These are phyloP conservation scores for Cruciata laevipes DNA, from an alignment of 257 asterid species.

Conservation along the genomic window DNA sequence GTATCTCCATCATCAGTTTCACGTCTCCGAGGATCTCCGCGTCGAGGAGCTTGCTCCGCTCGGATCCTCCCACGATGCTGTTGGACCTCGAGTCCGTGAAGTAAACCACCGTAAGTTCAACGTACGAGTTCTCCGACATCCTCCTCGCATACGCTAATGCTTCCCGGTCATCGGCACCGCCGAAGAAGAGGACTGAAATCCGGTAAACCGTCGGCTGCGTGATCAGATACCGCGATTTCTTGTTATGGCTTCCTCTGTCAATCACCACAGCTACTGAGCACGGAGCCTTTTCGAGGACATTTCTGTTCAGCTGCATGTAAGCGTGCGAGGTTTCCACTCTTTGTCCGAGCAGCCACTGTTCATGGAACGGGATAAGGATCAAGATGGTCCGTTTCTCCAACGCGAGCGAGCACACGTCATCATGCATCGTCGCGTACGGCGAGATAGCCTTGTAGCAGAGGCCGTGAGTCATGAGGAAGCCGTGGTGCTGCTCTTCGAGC, in stretches of 20 bases:
- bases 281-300: conserved; percentile 50
- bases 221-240: conserved; percentile 20
- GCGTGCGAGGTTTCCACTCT: conserved; percentile 30
- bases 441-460: conserved; percentile 38
- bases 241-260: conserved; percentile 28
- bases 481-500: conserved; percentile 34
- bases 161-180: conserved; percentile 64
- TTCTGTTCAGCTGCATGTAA: conserved; percentile 38
- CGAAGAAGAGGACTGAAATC: conserved; percentile 47
- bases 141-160: conserved; percentile 49
- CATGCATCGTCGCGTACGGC: conserved; percentile 52
- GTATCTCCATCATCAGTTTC: conserved; percentile 23
- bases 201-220: conserved; percentile 22
- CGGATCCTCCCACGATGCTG: conserved; percentile 45
- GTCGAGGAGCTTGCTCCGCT: conserved; percentile 50
- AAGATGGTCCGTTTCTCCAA: conserved; percentile 43
- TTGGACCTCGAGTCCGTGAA: conserved; percentile 18
- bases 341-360: conserved; percentile 26
- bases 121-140: conserved; percentile 32
- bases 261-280: conserved; percentile 58
- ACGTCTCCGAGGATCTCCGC: conserved; percentile 34
- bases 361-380: conserved; percentile 39
- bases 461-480: conserved; percentile 25
- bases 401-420: conserved; percentile 46
- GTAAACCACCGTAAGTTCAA: conserved; percentile 30